Evolutionary conservation across 768 basidiomycete genomes (phyloP), one percentile per base, ranked within the genome.

Genomic region (Mycena kentingensis): DNA sequence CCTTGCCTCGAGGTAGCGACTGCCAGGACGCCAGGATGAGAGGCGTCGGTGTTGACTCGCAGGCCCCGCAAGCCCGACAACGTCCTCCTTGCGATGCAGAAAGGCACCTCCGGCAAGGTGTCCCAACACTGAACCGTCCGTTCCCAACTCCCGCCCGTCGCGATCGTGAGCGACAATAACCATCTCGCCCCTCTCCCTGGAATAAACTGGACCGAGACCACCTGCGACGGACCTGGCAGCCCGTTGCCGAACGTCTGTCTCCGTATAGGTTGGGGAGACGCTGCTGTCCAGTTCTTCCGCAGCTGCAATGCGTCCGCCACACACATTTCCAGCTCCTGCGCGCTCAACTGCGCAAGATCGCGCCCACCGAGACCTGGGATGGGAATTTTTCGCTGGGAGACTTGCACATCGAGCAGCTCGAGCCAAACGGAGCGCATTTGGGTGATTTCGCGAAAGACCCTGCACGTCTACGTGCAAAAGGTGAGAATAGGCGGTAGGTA

Each of bases 71-170:
- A 72, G 11, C 67, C 69, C 4, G 59, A 64, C 26, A 74, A 27
- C 48, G 60, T 57, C 60, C 73, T 71, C 5, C 67, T 61, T 1
- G 82, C 83, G 28, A 82, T 61, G 54, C 77, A 81, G 7, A 44
- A 55, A 0, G 78, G 74, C 0, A 64, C 53, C 3, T 60, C 46
- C 11, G 49, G 10, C 0, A 62, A 42, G 8, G 84, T 38, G 55
- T 86, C 80, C 85, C 85, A 87, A 58, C 83, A 83, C 32, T 82
- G 80, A 24, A 86, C 49, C 21, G 66, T 66, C 25, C 72, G 76
- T 12, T 55, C 41, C 16, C 67, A 63, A 0, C 63, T 60, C 1
- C 49, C 64, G 1, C 31, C 27, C 12, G 53, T 60, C 58, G 57
- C 68, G 51, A 58, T 31, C 0, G 69, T 70, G 26, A 83, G 63